Percentiles rank a stretch among this genome's conserved stretches.
These are phyloP conservation scores for Vitrella brassicaformis DNA, from an alignment of 73 alveolate genomes.

Conservation along the genomic window DNA sequence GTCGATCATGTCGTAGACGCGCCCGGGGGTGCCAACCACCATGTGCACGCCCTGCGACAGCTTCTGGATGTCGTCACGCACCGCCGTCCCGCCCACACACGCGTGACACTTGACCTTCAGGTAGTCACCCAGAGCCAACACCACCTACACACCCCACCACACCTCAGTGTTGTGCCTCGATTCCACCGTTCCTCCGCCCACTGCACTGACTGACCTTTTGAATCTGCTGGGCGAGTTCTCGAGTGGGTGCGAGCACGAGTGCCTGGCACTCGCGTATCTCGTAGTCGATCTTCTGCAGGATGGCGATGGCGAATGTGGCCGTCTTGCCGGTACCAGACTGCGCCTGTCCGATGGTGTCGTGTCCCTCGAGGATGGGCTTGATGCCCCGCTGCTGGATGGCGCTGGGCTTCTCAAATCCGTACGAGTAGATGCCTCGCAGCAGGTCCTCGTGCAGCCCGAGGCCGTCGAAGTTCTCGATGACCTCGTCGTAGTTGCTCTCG, in stretches of 20 bases:
- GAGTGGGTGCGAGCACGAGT: slow-evolving; percentile 89
- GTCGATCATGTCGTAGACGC: slow-evolving; percentile 81
- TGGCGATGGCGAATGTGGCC: slow-evolving; percentile 69
- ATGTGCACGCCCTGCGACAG: slow-evolving; percentile 67
- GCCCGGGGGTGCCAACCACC: slow-evolving; percentile 94
- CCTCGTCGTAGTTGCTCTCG: slow-evolving; percentile 63
- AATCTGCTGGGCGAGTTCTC: slow-evolving; percentile 86
- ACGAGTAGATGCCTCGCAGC: slow-evolving; percentile 79
- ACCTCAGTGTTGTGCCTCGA: no score
- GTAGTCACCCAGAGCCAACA: slow-evolving; percentile 83
- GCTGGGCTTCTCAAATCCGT: slow-evolving; percentile 95
- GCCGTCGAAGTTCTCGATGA: slow-evolving; percentile 80
- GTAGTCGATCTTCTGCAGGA: not conserved
- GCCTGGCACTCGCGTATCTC: slow-evolving; percentile 77
- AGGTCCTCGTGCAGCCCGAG: slow-evolving; percentile 80
- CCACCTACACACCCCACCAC: slow-evolving; percentile 16
- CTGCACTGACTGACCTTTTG: slow-evolving; percentile 9
- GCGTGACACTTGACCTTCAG: slow-evolving; percentile 53
- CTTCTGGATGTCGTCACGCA: slow-evolving; percentile 83
- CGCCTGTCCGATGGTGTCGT: slow-evolving; percentile 72
- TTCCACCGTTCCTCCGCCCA: no score
- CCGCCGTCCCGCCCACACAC: slow-evolving; percentile 87
- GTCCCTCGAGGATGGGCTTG: slow-evolving; percentile 77
- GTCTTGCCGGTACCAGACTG: slow-evolving; percentile 94
- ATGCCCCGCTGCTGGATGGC: slow-evolving; percentile 93